A percentile compares a stretch with the other conserved stretches of the same genome.
These are phyloP conservation scores for Dentipellis sp. DNA, from an alignment of 768 basidiomycete species.

Conservation along the genomic window DNA sequence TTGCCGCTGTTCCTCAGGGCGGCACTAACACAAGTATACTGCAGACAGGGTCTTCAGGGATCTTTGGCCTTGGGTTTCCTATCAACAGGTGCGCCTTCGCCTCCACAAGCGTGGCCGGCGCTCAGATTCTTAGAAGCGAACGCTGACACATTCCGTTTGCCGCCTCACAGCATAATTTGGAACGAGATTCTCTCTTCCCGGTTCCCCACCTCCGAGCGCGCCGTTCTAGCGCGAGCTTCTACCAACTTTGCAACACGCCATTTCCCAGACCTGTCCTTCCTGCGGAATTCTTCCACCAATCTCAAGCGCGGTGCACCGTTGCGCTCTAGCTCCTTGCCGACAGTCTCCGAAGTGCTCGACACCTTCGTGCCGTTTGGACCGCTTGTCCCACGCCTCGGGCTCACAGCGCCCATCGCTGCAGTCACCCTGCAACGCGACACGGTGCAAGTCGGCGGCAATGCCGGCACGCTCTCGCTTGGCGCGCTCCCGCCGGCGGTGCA, in stretches of 20 bases:
- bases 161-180: slow-evolving; percentile 10
- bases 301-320: neutral
- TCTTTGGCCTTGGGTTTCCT: slow-evolving; percentile 71
- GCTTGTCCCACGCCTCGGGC: slow-evolving; percentile 23
- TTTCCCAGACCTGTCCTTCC: slow-evolving; percentile 10
- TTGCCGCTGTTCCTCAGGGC: slow-evolving; percentile 49
- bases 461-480: slow-evolving; percentile 58
- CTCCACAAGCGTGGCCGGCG: neutral
- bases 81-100: slow-evolving; percentile 44
- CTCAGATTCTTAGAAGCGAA: too few relatives aligned
- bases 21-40: slow-evolving; percentile 57
- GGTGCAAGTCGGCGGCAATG: slow-evolving; percentile 59
- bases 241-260: neutral
- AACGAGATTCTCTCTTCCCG: slow-evolving; percentile 4
- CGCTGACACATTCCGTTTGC: neutral
- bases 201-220: neutral
- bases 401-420: slow-evolving; percentile 34
- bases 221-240: neutral
- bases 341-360: slow-evolving; percentile 14
- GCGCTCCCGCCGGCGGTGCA: slow-evolving; percentile 44
- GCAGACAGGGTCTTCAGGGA: slow-evolving; percentile 50
- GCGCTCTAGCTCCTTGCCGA: neutral
- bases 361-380: slow-evolving; percentile 25
- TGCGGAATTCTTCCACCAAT: neutral
- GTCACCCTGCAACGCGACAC: slow-evolving; percentile 63